These are phyloP conservation scores for Backusella australiensis DNA, from an alignment of 192 early-diverging fungal genomes.

Conservation along the genomic window DNA sequence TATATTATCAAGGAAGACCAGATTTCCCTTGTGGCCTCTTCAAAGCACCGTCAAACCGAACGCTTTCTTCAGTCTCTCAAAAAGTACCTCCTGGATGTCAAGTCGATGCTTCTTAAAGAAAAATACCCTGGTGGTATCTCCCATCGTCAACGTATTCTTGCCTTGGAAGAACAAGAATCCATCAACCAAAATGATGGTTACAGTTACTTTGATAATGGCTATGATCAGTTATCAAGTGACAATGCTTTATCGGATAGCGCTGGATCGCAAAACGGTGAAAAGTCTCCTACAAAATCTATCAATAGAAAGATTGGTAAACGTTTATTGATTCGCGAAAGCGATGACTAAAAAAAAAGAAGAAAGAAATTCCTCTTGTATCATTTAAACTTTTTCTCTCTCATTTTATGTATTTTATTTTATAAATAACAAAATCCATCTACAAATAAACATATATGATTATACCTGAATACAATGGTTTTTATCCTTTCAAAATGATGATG, in stretches of 20 bases:
- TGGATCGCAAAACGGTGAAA: constrained; percentile 16
- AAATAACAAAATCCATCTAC: not conserved
- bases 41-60: constrained; percentile 50
- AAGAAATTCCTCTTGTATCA: not conserved
- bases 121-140: constrained; percentile 33
- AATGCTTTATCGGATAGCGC: constrained; percentile 5
- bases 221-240: constrained; percentile 4
- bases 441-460: not conserved
- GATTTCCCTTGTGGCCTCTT: constrained; percentile 45
- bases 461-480: not conserved
- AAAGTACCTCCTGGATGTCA: constrained; percentile 40
- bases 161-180: constrained; percentile 29
- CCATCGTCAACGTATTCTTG: constrained; percentile 25
- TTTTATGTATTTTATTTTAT: not conserved
- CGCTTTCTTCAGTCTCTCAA: constrained; percentile 40
- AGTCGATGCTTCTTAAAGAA: constrained; percentile 33
- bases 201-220: constrained; percentile 45
- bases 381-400: not conserved
- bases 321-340: constrained; percentile 23
- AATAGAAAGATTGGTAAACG: constrained; percentile 26
- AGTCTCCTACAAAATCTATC: not conserved
- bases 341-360: constrained; percentile 2
- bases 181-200: constrained; percentile 34
- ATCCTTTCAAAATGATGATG: not conserved
- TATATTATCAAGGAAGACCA: constrained; percentile 65